Base-by-base conservation (phyloP, 2,329 filamentous ascomycete genomes). In the Stachybotrys elegans region DNA sequence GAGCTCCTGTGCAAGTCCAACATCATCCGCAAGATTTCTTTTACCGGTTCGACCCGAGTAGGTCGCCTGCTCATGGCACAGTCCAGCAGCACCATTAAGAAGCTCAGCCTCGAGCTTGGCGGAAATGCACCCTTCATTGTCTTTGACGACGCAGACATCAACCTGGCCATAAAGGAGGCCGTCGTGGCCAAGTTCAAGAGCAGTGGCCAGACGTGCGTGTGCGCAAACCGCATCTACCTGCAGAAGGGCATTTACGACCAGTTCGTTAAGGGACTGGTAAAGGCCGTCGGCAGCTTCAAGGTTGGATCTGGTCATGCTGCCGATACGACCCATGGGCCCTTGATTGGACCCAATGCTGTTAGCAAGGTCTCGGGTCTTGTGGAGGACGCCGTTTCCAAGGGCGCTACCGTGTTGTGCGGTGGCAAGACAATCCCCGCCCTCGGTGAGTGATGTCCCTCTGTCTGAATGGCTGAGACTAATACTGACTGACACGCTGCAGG, bases 181-280 rank as follows among this genome's bases (percentile, higher is more conserved):
- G 76, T 95, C 42, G 69, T 81, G 17, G 87, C 79, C 57, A 96
- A 95, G 66, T 95, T 95, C 79, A 84, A 90, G 45, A 86, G 81
- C 21, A 91, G 86, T 0, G 91, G 91, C 25, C 91, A 96, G 72
- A 95, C 90, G 0, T 96, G 91, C 62, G 89, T 95, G 13, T 88
- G 84, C 57, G 84, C 85, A 6, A 91, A 92, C 67, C 74, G 86
- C 16, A 77, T 91, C 49, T 89, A 83, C 61, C 75, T 91, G 5
- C 86, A 91, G 63, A 71, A 74, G 35, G 80, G 77, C 44, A 77
- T 91, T 58, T 87, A 90, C 66, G 81, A 88, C 53, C 68, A 73
- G 32, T 91, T 91, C 56, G 74, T 79, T 4, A 56, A 70, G 38
- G 78, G 75, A 37, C 78, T 90, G 49, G 77, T 79, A 17, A 81